Evolutionary conservation across 441 rosid genomes (phyloP).

Genomic region (Adansonia rubrostipa): DNA sequence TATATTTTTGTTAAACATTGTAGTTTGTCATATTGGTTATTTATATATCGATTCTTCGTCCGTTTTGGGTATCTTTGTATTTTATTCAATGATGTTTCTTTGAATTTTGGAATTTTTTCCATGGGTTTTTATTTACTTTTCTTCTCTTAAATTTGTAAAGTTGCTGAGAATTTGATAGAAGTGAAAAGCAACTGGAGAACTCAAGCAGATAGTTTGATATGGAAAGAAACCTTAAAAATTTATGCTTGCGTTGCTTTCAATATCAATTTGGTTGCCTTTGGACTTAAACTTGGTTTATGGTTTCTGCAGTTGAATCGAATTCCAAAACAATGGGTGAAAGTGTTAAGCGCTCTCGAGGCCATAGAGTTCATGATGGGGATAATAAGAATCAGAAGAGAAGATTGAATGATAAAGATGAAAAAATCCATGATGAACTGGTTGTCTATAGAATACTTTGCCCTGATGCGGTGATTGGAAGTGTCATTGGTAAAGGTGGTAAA

Average conservation of each 20-base stretch:
- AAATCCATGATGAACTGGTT: constrained; percentile 59
- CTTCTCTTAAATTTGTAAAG: too few species aligned
- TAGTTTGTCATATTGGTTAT: background rate
- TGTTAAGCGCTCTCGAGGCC: too few species aligned
- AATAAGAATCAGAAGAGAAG: constrained; percentile 45
- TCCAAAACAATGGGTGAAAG: too few species aligned
- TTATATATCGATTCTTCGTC: background rate
- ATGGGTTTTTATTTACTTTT: background rate
- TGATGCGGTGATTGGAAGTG: constrained; percentile 87
- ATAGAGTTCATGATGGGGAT: too few species aligned
- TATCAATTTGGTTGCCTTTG: too few species aligned
- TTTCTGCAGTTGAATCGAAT: too few species aligned
- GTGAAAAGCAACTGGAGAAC: too few species aligned
- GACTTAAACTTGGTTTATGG: too few species aligned
- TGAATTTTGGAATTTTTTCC: background rate
- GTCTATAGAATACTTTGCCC: constrained; percentile 93
- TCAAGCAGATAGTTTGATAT: too few species aligned
- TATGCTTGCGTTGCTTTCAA: too few species aligned
- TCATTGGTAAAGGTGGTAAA: constrained; percentile 93
- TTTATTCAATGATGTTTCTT: background rate
- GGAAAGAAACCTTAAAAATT: too few species aligned
- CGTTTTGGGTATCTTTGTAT: background rate
- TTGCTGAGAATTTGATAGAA: background rate
- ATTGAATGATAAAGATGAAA: constrained; percentile 57
- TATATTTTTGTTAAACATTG: background rate